Base-by-base conservation (phyloP, 768 basidiomycete species). In the Lactarius vividus region DNA sequence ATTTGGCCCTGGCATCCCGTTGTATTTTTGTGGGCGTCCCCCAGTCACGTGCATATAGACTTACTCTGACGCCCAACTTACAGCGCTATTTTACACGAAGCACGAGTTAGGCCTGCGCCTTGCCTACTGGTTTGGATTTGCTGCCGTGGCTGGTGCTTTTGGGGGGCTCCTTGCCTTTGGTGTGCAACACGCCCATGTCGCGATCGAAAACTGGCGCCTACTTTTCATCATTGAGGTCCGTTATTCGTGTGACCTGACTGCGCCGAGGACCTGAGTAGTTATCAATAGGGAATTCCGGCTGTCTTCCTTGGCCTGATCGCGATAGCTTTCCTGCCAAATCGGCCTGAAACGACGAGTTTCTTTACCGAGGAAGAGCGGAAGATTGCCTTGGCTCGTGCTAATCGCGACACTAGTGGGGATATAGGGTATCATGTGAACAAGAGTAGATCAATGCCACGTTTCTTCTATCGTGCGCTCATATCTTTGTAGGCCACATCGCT, bases 151-250 rank as follows among this genome's bases (percentile, higher is more conserved):
- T 4, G 91, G 91, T 28, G 92, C 92, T 6, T 93, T 93, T 66
- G 90, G 91, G 16, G 91, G 92, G n/a, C 77, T 92, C 54, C 84
- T 94, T 49, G 91, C 92, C 3, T 93, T 89, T 68, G 92, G 90
- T 1, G 79, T 93, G 11, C 88, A 91, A 69, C 83, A 91, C 72
- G 80, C 79, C 1, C 75, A 85, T 62, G 67, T 79, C 0, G 70
- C 80, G 5, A 74, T 88, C 35, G 72, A 78, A 11, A 79, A 84
- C 64, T 87, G 85, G 89, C 80, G 83, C 62, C 77, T 88, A 26
- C 75, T 92, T 5, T 92, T 92, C 75, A 84, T 93, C 67, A 79
- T 92, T 44, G 90, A 92, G 81, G 88, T 85, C 69, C 29, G 73
- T 56, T 53, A n/a, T 11, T 13, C 35, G n/a, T 55, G 57, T 28